Evolutionary conservation across 192 early-diverging fungal species (phyloP), one percentile per base, ranked within the genome.

Genomic region (Entomortierella beljakovae): DNA sequence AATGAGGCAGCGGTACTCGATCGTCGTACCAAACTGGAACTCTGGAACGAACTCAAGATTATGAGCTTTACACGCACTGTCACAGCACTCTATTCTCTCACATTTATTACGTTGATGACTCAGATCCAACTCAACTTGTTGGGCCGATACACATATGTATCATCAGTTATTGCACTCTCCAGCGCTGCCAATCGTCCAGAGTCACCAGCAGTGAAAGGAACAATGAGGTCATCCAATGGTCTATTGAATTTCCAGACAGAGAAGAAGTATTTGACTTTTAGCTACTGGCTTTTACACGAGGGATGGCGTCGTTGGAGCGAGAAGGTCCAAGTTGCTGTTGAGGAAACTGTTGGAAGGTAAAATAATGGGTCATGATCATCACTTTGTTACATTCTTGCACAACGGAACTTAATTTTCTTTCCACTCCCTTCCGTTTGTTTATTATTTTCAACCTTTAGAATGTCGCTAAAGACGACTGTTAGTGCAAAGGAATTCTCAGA

Each of bases 21-120:
- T 33, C 85, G 79, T 53, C 85, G 88, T 49, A 71, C 86, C 28
- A 93, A 93, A 67, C 80, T 89, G 22, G 87, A 92, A 48, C 77
- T 96, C 81, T 99, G 96, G 96, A 89, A 94, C 49, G 92, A 96
- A 54, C 86, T 99, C 64, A 99, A 99, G 83, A 58, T 93, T 18
- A 85, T 89, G 71, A 94, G 93, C 84, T 96, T 99, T 83, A 92
- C 94, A 16, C 89, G 96, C 29, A 94, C 94, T 28, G 69, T 97
- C 49, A 89, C 94, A 1, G 85, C 95, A 0, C 80, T 98, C 23
- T 99, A 99, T 70, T 87, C 93, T 31, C 76, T 97, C 51, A 92
- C 90, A n/a, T 86, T 98, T 38, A 77, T 99, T 57, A 93, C 94
- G 0, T 64, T 96, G 37, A 88, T 97, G 15, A 95, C 94, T 11